Evolutionary conservation across 352 stramenopile genomes (phyloP).

Genomic region (Globisporangium alternatum): DNA sequence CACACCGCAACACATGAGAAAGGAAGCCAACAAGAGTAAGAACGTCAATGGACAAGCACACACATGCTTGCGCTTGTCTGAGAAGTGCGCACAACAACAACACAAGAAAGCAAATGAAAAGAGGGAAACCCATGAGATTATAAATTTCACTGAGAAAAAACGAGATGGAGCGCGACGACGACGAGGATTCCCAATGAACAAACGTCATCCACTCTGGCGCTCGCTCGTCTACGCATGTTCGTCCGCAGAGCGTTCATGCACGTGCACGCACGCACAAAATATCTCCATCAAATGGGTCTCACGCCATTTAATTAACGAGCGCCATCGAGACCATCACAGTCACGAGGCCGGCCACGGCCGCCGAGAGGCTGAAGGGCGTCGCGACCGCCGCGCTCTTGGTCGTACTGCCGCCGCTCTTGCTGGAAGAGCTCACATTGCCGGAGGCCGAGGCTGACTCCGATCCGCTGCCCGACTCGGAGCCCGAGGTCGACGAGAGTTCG

Average conservation of each 20-base stretch:
- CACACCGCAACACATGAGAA: background rate
- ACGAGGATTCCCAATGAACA: background rate
- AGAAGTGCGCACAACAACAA: too few species aligned
- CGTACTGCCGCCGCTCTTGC: slow-evolving; percentile 15
- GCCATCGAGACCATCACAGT: slow-evolving; percentile 8
- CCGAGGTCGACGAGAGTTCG: slow-evolving; percentile 33
- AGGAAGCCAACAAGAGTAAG: background rate
- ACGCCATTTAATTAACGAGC: slow-evolving; percentile 7
- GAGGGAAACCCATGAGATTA: slow-evolving; percentile 1
- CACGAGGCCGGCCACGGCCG: slow-evolving; percentile 5
- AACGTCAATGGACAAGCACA: background rate
- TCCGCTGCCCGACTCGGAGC: slow-evolving; percentile 23
- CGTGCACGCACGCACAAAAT: background rate
- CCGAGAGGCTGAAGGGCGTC: background rate
- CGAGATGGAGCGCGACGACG: background rate
- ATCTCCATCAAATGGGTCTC: background rate
- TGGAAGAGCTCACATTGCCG: background rate
- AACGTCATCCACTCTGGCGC: background rate
- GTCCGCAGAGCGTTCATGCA: background rate
- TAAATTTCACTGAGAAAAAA: slow-evolving; percentile 1
- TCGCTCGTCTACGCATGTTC: too few species aligned
- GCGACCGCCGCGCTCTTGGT: slow-evolving; percentile 14
- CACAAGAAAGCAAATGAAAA: background rate
- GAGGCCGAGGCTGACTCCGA: slow-evolving; percentile 15
- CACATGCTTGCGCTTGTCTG: background rate